A percentile compares a stretch with the other conserved stretches of the same genome.
phyloP scores from a whole-genome alignment of 2,329 filamentous ascomycete species.

The Atkinsonella texensis region DNA sequence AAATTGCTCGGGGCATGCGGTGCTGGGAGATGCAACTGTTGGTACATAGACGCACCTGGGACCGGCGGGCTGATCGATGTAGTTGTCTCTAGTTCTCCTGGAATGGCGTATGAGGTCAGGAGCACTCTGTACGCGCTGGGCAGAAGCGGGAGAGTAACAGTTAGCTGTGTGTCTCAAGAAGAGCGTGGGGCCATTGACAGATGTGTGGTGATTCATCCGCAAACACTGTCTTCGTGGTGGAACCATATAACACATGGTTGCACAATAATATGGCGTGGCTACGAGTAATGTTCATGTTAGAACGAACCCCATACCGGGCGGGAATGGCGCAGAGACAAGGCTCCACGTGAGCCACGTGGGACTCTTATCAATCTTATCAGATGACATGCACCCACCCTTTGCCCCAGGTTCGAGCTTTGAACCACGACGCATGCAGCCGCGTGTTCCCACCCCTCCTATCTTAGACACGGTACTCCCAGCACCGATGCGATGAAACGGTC shows the following conservation, averaged over 20 bases:
- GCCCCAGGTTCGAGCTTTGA: not conserved
- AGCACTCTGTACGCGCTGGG: conserved; percentile 13
- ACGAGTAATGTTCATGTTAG: no score
- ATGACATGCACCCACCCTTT: not conserved
- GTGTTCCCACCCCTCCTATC: not conserved
- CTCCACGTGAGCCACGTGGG: not conserved
- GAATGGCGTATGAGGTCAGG: conserved; percentile 19
- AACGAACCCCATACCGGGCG: not conserved
- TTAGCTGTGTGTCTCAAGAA: no score
- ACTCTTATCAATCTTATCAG: conserved; percentile 4
- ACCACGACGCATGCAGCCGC: not conserved
- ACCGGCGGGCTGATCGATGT: conserved; percentile 12
- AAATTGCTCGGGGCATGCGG: no score
- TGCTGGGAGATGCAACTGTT: no score
- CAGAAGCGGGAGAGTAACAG: conserved; percentile 7
- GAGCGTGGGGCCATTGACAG: not conserved
- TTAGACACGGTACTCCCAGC: not conserved
- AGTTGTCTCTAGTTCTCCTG: conserved; percentile 11
- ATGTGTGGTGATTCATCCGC: conserved; percentile 15
- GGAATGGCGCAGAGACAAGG: not conserved
- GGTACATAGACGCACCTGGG: no score
- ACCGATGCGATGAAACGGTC: conserved; percentile 4
- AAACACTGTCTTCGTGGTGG: conserved; percentile 17
- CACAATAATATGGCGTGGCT: no score
- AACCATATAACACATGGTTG: not conserved